phyloP scores from a whole-genome alignment of 1,284 basidiomycete species.

The Sporisorium graminicola region DNA sequence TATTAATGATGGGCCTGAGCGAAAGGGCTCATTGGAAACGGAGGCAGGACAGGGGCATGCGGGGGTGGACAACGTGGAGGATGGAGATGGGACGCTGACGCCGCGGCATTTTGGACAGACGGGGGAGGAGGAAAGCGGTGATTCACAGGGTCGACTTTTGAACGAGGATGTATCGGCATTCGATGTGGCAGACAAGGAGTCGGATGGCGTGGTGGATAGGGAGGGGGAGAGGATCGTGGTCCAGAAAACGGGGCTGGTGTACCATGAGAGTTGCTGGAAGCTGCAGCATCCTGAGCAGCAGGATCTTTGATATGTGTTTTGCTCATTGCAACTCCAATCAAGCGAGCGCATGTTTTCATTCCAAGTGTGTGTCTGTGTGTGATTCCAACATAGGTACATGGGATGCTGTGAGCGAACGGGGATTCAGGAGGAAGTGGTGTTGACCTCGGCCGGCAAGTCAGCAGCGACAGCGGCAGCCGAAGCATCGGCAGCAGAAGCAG shows the following conservation, averaged over 20 bases:
- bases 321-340: not conserved
- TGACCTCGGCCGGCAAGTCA: conserved; percentile 30
- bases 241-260: conserved; percentile 36
- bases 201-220: conserved; percentile 5
- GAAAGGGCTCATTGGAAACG: not conserved
- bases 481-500: conserved; percentile 10
- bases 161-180: not conserved
- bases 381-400: not conserved
- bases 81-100: conserved; percentile 36
- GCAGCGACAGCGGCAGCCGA: conserved; percentile 32
- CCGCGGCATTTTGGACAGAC: conserved; percentile 15
- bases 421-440: not conserved
- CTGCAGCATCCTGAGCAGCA: not conserved
- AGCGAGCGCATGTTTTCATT: not conserved
- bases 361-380: not conserved
- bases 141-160: not conserved
- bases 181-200: not conserved
- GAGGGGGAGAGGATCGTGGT: conserved; percentile 38
- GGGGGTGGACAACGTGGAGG: conserved; percentile 14
- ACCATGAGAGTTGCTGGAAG: conserved; percentile 42
- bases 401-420: not conserved
- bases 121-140: not conserved
- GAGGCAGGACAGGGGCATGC: not conserved
- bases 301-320: not conserved
- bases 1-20: conserved; percentile 35